Base-by-base conservation (phyloP, 352 stramenopile species). In the Salisapilia sapeloensis region DNA sequence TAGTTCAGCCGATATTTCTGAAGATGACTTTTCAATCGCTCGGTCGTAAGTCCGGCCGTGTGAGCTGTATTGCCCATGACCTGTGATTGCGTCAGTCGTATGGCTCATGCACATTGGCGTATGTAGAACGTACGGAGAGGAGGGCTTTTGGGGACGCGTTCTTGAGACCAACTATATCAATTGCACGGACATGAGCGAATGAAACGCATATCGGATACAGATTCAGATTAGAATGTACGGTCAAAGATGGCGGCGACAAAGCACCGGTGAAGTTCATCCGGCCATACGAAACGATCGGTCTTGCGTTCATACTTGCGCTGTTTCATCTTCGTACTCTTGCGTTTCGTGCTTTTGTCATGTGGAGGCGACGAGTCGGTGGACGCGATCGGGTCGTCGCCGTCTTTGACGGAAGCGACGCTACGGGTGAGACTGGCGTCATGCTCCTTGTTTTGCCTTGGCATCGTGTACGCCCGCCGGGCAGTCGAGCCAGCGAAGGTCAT, bases 1-100 rank as follows among this genome's bases (percentile, higher is more conserved):
- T 89, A 87, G 35, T 91, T 86, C 35, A 87, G 65, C 12, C 76
- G 70, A 48, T 86, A 91, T 47, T 91, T 91, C 42, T 91, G 76
- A 46, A 91, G 29, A 47, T 91, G 76, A 30, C 69, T 86, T 53
- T 91, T 91, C 18, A 91, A 50, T 24, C 89, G 76, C 36, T 89
- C 76, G 15, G 76, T 91, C 24, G 76, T 91, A 25, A 91, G 60
- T 12, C 63, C 70, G 15, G 53, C 35, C 27, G 60, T 60, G 0
- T 49, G 56, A 25, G 59, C 72, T 24, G 70, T 57, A 1, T 44
- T 47, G 6, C 69, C 53, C 72, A 91, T 87, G 22, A 89, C 45
- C 65, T 80, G 40, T 8, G 43, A 14, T 30, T n/a, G 12, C 9
- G 26, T 38, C 16, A 25, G 10, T 15, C 31, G 16, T 21, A 24